Conservation (phyloP, 140 eudicot genomes). For the Oenanthe javanica region DNA sequence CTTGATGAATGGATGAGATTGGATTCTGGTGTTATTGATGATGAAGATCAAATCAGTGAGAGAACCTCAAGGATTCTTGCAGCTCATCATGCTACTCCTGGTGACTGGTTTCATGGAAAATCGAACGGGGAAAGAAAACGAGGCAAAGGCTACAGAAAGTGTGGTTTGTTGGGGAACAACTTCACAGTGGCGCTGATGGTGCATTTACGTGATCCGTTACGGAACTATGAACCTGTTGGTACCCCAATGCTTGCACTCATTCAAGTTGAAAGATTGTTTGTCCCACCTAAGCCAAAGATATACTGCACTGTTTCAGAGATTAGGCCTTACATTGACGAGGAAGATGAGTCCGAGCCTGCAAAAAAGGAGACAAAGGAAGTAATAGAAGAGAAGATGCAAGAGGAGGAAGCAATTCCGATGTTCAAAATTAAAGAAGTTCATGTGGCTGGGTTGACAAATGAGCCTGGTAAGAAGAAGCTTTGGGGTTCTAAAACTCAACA, state of each 20-base stretch:
- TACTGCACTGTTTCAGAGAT: slow-evolving; percentile 39
- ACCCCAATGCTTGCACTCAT: slow-evolving; percentile 92
- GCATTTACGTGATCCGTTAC: slow-evolving; percentile 81
- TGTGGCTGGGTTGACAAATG: slow-evolving; percentile 73
- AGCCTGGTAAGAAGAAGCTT: slow-evolving; percentile 57
- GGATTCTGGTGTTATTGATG: slow-evolving; percentile 75
- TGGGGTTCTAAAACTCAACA: slow-evolving; percentile 76
- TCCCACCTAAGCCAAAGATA: slow-evolving; percentile 68
- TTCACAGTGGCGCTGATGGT: slow-evolving; percentile 90
- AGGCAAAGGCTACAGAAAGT: slow-evolving; percentile 55
- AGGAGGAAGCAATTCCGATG: slow-evolving; percentile 45
- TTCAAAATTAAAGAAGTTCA: slow-evolving; percentile 72
- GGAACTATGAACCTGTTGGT: slow-evolving; percentile 89
- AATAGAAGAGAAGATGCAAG: slow-evolving; percentile 27
- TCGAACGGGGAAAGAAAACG: slow-evolving; percentile 37
- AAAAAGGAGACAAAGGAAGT: slow-evolving; percentile 20
- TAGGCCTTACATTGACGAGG: slow-evolving; percentile 35
- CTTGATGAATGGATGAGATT: slow-evolving; percentile 95
- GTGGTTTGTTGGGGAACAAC: slow-evolving; percentile 85
- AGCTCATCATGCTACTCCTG: slow-evolving; percentile 72
- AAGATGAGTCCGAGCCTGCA: slow-evolving; percentile 29
- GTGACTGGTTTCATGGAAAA: slow-evolving; percentile 46
- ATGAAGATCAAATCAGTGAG: slow-evolving; percentile 66
- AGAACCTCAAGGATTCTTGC: slow-evolving; percentile 79
- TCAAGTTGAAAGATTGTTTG: slow-evolving; percentile 84